Percentiles rank a stretch among this genome's conserved stretches.
Evolutionary conservation across 2,329 filamentous ascomycete species (phyloP).

Genomic region (Akanthomyces dipterigenus): DNA sequence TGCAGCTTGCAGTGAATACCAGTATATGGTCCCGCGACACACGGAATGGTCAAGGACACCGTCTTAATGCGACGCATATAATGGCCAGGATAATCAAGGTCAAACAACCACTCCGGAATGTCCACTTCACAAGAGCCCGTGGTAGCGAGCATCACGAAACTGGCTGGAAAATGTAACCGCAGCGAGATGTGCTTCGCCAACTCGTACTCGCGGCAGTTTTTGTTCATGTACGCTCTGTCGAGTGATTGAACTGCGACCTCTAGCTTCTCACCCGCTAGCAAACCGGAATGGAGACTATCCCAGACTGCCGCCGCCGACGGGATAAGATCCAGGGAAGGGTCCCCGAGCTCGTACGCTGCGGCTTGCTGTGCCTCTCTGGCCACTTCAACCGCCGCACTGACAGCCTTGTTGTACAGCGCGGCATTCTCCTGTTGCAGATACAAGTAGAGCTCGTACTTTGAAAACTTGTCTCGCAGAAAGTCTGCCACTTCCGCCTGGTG

Average conservation of each 20-base stretch:
- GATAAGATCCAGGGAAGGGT: not conserved
- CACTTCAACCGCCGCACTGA: not conserved
- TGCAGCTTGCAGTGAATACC: constrained; percentile 13
- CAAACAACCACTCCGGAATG: constrained; percentile 28
- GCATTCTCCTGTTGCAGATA: constrained; percentile 9
- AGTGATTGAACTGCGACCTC: constrained; percentile 1
- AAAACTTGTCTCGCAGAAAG: constrained; percentile 10
- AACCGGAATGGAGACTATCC: constrained; percentile 10
- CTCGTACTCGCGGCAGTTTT: constrained; percentile 12
- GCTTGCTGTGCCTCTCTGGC: constrained; percentile 7
- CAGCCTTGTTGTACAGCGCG: constrained; percentile 3
- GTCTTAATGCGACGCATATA: constrained; percentile 29
- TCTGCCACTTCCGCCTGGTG: constrained; percentile 6
- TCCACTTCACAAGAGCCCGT: constrained; percentile 15
- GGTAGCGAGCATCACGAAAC: constrained; percentile 8
- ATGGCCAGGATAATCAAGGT: constrained; percentile 34
- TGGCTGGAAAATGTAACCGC: constrained; percentile 5
- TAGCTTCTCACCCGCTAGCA: constrained; percentile 12
- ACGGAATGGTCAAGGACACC: constrained; percentile 28
- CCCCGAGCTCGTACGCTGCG: constrained; percentile 6
- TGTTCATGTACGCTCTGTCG: constrained; percentile 12
- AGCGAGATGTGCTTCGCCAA: constrained; percentile 12
- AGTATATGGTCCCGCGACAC: constrained; percentile 23
- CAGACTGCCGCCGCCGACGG: constrained; percentile 1
- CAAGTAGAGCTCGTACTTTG: constrained; percentile 9